Evolutionary conservation across 73 alveolate genomes (phyloP).

Genomic region (Paramecium pentaurelia): DNA sequence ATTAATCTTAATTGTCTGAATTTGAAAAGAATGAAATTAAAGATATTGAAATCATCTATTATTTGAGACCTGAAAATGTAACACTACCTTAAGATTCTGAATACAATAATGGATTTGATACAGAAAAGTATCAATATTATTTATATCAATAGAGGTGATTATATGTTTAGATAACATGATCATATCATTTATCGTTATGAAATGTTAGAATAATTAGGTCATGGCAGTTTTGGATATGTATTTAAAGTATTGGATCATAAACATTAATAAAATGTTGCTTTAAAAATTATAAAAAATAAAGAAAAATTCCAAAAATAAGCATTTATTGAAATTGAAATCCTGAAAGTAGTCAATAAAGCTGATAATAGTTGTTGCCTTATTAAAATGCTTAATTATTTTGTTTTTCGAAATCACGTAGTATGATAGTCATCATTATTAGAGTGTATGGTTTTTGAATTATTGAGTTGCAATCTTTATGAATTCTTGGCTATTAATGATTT

Average conservation of each 20-base stretch:
- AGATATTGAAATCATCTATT: constrained; percentile 34
- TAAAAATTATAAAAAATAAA: constrained; percentile 83
- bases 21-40: constrained; percentile 57
- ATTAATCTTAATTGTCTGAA: constrained; percentile 36
- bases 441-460: constrained; percentile 72
- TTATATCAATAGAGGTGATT: constrained; percentile 72
- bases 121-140: constrained; percentile 50
- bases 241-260: constrained; percentile 82
- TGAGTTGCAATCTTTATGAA: constrained; percentile 85
- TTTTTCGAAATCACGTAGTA: constrained; percentile 80
- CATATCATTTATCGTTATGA: constrained; percentile 87
- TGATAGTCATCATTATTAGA: constrained; percentile 57
- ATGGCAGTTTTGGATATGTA: constrained; percentile 94
- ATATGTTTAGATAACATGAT: constrained; percentile 75
- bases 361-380: constrained; percentile 61
- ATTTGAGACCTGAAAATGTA: constrained; percentile 18
- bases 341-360: constrained; percentile 63
- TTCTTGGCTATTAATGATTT: constrained; percentile 79
- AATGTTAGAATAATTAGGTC: constrained; percentile 82
- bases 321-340: constrained; percentile 75
- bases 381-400: constrained; percentile 72
- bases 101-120: constrained; percentile 84
- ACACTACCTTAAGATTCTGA: not conserved
- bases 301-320: constrained; percentile 77
- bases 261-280: constrained; percentile 73